A percentile compares a stretch with the other conserved stretches of the same genome.
Conservation (phyloP, 345 rosid species). For the Rhizophora apiculata region DNA sequence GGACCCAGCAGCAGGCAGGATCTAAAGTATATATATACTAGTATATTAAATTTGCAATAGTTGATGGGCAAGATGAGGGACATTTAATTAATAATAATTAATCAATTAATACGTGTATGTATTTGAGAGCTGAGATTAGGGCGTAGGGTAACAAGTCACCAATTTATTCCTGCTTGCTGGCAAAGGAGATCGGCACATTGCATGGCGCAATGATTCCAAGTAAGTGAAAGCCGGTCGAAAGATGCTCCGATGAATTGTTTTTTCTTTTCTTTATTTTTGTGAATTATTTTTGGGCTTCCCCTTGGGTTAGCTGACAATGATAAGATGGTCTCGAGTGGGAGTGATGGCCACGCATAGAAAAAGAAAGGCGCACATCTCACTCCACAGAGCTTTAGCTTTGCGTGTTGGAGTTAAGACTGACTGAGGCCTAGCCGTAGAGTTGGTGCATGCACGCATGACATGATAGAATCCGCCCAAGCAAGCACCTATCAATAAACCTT, state of each 20-base stretch:
- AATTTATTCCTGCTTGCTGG: not conserved
- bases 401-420: conserved; percentile 33
- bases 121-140: too few relatives aligned
- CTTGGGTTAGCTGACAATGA: conserved; percentile 37
- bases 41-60: too few relatives aligned
- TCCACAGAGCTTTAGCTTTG: conserved; percentile 30
- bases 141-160: too few relatives aligned
- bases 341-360: conserved; percentile 16
- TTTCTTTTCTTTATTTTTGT: not conserved
- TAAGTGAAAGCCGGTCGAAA: not conserved
- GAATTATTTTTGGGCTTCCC: conserved; percentile 5
- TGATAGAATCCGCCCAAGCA: not conserved
- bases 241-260: not conserved
- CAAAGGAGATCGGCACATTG: not conserved
- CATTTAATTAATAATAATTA: too few relatives aligned
- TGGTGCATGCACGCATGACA: conserved; percentile 39
- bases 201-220: not conserved
- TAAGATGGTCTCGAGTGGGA: conserved; percentile 35
- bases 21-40: too few relatives aligned
- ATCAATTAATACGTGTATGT: too few relatives aligned
- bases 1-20: too few relatives aligned
- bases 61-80: too few relatives aligned
- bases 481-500: not conserved
- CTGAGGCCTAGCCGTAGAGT: conserved; percentile 18
- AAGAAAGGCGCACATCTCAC: not conserved